Evolutionary conservation across 768 basidiomycete species (phyloP).

Genomic region (Rhodosporidiobolus odoratus): DNA sequence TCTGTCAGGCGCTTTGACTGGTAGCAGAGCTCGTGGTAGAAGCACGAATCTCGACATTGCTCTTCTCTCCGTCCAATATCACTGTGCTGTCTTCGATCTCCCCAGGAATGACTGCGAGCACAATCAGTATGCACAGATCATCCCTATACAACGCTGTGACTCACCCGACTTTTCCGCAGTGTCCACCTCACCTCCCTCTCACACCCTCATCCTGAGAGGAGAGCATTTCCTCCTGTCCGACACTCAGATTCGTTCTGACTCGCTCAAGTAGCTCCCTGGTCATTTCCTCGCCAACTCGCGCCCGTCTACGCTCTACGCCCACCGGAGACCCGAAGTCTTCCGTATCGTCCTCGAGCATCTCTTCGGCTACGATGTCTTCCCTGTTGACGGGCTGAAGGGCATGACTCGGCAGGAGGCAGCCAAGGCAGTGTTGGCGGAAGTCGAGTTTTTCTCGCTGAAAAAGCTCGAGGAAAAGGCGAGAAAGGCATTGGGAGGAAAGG

Average conservation of each 20-base stretch:
- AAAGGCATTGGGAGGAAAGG: neutral
- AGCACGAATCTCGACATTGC: neutral
- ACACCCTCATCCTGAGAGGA: neutral
- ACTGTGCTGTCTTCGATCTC: too few relatives aligned
- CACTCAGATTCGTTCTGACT: neutral
- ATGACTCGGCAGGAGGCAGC: neutral
- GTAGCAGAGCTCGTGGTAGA: neutral
- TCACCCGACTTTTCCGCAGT: neutral
- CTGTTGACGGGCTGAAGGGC: neutral
- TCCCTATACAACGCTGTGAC: too few relatives aligned
- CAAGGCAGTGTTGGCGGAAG: neutral
- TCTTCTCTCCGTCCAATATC: too few relatives aligned
- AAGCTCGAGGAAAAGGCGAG: neutral
- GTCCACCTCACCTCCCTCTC: neutral
- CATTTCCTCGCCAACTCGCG: neutral
- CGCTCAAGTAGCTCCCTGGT: neutral
- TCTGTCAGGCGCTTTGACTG: neutral
- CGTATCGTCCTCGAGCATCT: constrained; percentile 1
- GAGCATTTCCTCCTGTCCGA: neutral
- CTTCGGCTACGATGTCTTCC: constrained; percentile 1
- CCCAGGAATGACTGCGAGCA: too few relatives aligned
- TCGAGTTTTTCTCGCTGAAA: constrained; percentile 2
- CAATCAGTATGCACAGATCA: too few relatives aligned
- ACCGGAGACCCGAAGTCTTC: neutral
- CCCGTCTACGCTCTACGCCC: neutral